Conservation (phyloP, 1,284 basidiomycete species). For the Ceratobasidium papillatum region DNA sequence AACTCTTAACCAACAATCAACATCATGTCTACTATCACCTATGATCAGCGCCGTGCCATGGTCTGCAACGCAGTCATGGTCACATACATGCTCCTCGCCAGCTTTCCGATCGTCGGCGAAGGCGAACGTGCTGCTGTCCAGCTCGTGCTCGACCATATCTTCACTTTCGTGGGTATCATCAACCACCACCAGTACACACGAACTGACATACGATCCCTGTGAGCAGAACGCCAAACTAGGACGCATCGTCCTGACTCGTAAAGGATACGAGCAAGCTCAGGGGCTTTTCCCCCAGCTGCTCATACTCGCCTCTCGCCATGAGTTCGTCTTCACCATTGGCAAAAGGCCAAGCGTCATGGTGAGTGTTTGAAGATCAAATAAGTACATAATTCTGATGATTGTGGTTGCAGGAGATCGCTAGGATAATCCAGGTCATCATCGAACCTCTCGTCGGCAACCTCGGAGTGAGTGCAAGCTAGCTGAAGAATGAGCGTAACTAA, state of each 20-base stretch:
- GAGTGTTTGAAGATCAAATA: background rate
- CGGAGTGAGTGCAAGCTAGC: background rate
- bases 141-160: background rate
- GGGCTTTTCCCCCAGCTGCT: background rate
- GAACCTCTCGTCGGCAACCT: background rate
- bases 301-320: background rate
- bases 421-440: constrained; percentile 6
- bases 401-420: background rate
- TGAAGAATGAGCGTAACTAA: background rate
- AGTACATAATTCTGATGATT: background rate
- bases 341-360: background rate
- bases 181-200: background rate
- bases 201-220: background rate
- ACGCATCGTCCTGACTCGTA: background rate
- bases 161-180: constrained; percentile 7
- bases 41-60: background rate
- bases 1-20: background rate
- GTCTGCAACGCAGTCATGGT: constrained; percentile 3
- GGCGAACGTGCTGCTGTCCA: background rate
- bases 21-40: background rate
- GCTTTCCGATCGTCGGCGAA: background rate
- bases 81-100: background rate
- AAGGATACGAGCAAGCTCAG: background rate
- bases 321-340: background rate
- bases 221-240: background rate